Base-by-base conservation (phyloP, 2,329 filamentous ascomycete genomes). In the Colletotrichum sp. region DNA sequence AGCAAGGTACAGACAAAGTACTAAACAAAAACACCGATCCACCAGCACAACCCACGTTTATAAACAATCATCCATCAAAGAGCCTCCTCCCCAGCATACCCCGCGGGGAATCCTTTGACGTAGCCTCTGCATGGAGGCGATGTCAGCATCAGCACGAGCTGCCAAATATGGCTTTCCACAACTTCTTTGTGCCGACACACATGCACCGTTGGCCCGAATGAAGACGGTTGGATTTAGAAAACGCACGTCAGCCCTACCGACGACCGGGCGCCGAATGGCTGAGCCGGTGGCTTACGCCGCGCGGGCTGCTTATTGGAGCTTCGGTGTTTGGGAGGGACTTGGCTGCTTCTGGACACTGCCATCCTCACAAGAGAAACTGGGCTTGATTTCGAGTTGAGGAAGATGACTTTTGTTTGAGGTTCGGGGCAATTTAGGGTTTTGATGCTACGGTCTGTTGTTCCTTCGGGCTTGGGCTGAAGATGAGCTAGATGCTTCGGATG, bases 241-340 rank as follows among this genome's bases (percentile, higher is more conserved):
- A 74, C 30, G 48, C 68, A 71, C 65, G 68, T 74, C 68, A 71
- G 67, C 72, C 72, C 68, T 59, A 66, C 28, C 25, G 15, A 15
- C 15, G 9, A 15, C 22, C 32, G 25, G 32, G 22, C 59, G 30
- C n/a, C 59, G 68, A 65, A 71, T 65, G 34, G 39, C 68, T 28
- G n/a, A 36, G 39, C 15, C 19, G 12, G 59, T 22, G 68, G 67
- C 67, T 52, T 28, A 52, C 27, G 68, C 72, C 68, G 15, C 19
- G 59, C 12, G 16, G 27, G 28, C n/a, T 22, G 36, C 67, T 48
- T 19, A 34, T 39, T 19, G 32, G 36, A n/a, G n/a, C 30, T 11
- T 59, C 48, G 59, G 67, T 16, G 12, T n/a, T 61, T 12, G 19
- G 60, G 32, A 16, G 30, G 6, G 36, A 28, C 39, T 60, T 69